Evolutionary conservation across 192 early-diverging fungal genomes (phyloP), one percentile per base, ranked within the genome.

Genomic region (Umbelopsis ramanniana): DNA sequence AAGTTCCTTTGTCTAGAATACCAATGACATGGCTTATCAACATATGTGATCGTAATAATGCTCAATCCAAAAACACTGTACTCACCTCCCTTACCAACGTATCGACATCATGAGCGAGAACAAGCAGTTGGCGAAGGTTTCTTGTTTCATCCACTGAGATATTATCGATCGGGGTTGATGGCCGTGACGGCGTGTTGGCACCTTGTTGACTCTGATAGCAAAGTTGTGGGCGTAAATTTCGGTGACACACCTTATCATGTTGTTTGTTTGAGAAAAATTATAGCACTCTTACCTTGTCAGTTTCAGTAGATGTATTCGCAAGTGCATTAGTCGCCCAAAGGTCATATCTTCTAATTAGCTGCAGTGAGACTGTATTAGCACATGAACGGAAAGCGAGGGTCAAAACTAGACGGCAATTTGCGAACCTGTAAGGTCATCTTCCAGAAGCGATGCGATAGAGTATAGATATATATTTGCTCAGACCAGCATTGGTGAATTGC

Each of bases 401-500:
- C n/a, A 43, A 43, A 7, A 6, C 11, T 4, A 1, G 6, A 11
- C 0, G 22, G 6, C 0, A 9, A 35, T 14, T n/a, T 6, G 23
- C 40, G 14, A 69, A 86, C 70, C 72, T 90, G 87, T 35, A 90
- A 38, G 0, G 89, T 90, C 37, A 90, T 72, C 47, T 83, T 88
- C 89, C 89, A 90, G 53, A 90, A 90, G 22, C 81, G 78, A 72
- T 82, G 76, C 0, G 86, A 84, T 14, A 90, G 52, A 2, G 78
- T 80, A 69, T 84, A 89, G 9, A 90, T 72, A 66, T 77, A 90
- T 11, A 90, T 78, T 22, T 90, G 70, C 11, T 86, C 76, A 12
- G 87, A 79, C 89, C 89, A 90, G 50, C 88, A 88, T 14, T 78
- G 66, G 37, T 81, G 73, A 22, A 90, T 83, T 2, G 89, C 85